Percentiles rank a stretch among this genome's conserved stretches.
phyloP scores from a whole-genome alignment of 176 grass and related monocot genomes.

The Triticum urartu region DNA sequence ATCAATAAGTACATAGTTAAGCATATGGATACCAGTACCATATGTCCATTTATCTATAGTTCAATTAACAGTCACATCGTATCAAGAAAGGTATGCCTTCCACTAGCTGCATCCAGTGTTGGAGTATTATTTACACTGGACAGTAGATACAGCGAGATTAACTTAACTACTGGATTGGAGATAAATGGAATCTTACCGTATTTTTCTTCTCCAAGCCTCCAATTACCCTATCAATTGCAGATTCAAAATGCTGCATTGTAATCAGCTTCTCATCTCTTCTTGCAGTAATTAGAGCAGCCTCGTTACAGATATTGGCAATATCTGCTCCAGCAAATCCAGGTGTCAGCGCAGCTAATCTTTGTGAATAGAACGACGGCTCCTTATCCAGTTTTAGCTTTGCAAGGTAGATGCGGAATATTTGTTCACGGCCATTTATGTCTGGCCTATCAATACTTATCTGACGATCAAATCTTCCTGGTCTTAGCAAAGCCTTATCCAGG shows the following conservation, averaged over 20 bases:
- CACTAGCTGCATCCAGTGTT: neutral
- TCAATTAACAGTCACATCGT: neutral
- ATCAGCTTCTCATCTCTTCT: conserved; percentile 57
- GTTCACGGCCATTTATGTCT: conserved; percentile 81
- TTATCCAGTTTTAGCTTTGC: conserved; percentile 90
- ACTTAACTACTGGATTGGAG: neutral
- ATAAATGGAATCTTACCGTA: conserved; percentile 48
- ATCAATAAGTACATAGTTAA: conserved; percentile 11
- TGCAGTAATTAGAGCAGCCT: conserved; percentile 85
- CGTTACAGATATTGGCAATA: conserved; percentile 96
- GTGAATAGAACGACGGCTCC: conserved; percentile 82
- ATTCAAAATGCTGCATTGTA: conserved; percentile 84
- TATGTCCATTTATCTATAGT: conserved; percentile 7
- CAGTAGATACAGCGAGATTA: neutral
- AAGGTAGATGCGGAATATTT: conserved; percentile 92
- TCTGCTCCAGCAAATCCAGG: conserved; percentile 95
- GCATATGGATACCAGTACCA: neutral
- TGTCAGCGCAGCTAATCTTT: conserved; percentile 87
- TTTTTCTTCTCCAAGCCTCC: conserved; percentile 98
- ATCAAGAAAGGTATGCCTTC: neutral
- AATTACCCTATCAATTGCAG: conserved; percentile 89
- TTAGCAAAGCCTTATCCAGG: conserved; percentile 89
- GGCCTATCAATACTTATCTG: conserved; percentile 92
- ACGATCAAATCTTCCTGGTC: conserved; percentile 94
- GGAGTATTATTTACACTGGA: neutral